Percentiles rank a stretch among this genome's conserved stretches.
Evolutionary conservation across 768 basidiomycete species (phyloP).

Genomic region (Phlegmacium glaucopus): DNA sequence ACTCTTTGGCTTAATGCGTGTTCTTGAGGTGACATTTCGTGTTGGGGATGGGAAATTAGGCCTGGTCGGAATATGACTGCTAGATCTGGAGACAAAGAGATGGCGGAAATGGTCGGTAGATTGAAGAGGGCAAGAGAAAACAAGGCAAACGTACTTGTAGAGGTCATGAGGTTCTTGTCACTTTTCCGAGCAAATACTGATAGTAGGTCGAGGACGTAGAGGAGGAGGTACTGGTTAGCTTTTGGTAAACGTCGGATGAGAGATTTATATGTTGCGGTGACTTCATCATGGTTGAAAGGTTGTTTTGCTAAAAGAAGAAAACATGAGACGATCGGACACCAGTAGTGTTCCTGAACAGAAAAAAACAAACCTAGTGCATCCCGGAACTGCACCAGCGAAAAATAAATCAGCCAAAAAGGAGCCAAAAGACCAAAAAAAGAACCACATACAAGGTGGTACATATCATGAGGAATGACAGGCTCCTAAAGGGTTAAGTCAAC

Average conservation of each 20-base stretch:
- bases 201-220: constrained; percentile 85
- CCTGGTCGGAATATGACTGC: constrained; percentile 98
- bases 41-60: constrained; percentile 82
- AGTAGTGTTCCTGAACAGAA: background rate
- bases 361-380: constrained; percentile 58
- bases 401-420: constrained; percentile 3
- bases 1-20: constrained; percentile 88
- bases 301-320: constrained; percentile 48
- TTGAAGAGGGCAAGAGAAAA: background rate
- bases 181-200: constrained; percentile 92
- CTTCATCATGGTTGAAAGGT: constrained; percentile 65
- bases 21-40: constrained; percentile 83
- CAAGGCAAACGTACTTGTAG: constrained; percentile 64
- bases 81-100: constrained; percentile 61
- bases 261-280: constrained; percentile 64
- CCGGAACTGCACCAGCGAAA: constrained; percentile 55
- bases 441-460: constrained; percentile 79
- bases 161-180: constrained; percentile 94
- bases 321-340: background rate
- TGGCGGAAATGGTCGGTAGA: background rate
- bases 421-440: constrained; percentile 9
- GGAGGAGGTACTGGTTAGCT: constrained; percentile 84
- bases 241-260: background rate
- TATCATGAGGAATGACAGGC: constrained; percentile 88
- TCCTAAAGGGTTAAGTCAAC: constrained; percentile 50